Conservation (phyloP, 2,329 filamentous ascomycete genomes). For the Chaetomiaceae sp. region DNA sequence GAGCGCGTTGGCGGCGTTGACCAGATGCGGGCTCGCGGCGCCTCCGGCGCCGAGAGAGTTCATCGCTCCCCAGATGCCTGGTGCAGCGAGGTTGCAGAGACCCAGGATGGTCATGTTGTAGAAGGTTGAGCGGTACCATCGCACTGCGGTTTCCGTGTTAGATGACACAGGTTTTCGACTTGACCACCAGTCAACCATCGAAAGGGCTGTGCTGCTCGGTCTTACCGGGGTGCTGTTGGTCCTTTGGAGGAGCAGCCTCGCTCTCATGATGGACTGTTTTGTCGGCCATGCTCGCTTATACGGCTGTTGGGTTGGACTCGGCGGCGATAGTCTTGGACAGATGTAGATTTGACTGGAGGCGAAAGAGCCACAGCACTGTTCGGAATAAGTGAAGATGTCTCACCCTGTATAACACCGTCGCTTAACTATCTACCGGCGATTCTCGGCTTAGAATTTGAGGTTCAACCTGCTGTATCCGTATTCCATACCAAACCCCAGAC, state of each 20-base stretch:
- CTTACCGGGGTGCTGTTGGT: background rate
- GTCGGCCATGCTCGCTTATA: too few relatives aligned
- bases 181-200: background rate
- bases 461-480: too few relatives aligned
- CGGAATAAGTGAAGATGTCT: too few relatives aligned
- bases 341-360: too few relatives aligned
- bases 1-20: conserved; percentile 1
- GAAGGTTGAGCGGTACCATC: background rate
- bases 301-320: too few relatives aligned
- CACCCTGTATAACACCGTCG: too few relatives aligned
- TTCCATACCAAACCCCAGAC: too few relatives aligned
- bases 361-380: too few relatives aligned
- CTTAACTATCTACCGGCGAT: too few relatives aligned
- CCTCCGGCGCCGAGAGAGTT: conserved; percentile 1
- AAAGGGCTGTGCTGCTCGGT: background rate
- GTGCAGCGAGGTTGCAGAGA: background rate
- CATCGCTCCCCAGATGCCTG: conserved; percentile 1
- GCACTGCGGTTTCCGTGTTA: background rate
- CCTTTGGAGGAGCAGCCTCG: background rate
- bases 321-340: too few relatives aligned
- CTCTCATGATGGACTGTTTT: background rate
- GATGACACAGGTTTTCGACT: too few relatives aligned
- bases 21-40: background rate
- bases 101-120: conserved; percentile 3
- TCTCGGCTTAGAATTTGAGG: too few relatives aligned